These are phyloP conservation scores for Mimosa pudica DNA, from an alignment of 306 rosid species.

Conservation along the genomic window DNA sequence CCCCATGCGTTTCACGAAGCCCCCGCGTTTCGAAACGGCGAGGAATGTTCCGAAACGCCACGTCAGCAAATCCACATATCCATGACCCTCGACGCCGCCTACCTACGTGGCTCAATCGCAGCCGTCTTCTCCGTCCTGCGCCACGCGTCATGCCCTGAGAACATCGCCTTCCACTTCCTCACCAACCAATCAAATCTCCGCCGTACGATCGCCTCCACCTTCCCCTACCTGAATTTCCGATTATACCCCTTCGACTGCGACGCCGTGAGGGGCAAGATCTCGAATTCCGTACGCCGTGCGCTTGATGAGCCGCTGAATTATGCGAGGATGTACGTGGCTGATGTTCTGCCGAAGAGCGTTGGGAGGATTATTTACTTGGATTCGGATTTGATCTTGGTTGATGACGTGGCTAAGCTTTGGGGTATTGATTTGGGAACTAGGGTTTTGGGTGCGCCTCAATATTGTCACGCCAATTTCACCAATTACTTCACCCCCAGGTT, in stretches of 20 bases:
- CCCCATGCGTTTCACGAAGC: constrained; percentile 73
- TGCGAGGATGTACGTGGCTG: constrained; percentile 88
- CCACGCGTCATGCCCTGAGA: constrained; percentile 83
- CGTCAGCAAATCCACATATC: constrained; percentile 76
- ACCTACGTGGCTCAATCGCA: constrained; percentile 91
- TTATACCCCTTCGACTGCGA: constrained; percentile 75
- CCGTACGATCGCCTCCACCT: constrained; percentile 65
- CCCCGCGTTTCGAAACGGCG: constrained; percentile 83
- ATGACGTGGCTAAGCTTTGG: constrained; percentile 90
- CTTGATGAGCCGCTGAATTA: constrained; percentile 91
- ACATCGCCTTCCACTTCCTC: constrained; percentile 81
- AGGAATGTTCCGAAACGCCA: constrained; percentile 48
- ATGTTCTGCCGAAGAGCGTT: constrained; percentile 59
- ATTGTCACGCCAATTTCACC: constrained; percentile 90
- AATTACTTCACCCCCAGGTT: constrained; percentile 69
- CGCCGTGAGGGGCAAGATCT: constrained; percentile 74
- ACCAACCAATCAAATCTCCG: constrained; percentile 53
- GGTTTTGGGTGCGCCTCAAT: constrained; percentile 89
- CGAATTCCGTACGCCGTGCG: constrained; percentile 77
- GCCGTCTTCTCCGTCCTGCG: constrained; percentile 81
- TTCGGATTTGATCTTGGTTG: constrained; percentile 83
- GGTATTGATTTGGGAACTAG: constrained; percentile 54
- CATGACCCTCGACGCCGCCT: constrained; percentile 80
- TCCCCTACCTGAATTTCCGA: constrained; percentile 70
- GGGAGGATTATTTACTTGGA: constrained; percentile 87